Percentiles rank a stretch among this genome's conserved stretches.
Evolutionary conservation across 2,329 filamentous ascomycete species (phyloP).

Genomic region (Aspergillus sergii): DNA sequence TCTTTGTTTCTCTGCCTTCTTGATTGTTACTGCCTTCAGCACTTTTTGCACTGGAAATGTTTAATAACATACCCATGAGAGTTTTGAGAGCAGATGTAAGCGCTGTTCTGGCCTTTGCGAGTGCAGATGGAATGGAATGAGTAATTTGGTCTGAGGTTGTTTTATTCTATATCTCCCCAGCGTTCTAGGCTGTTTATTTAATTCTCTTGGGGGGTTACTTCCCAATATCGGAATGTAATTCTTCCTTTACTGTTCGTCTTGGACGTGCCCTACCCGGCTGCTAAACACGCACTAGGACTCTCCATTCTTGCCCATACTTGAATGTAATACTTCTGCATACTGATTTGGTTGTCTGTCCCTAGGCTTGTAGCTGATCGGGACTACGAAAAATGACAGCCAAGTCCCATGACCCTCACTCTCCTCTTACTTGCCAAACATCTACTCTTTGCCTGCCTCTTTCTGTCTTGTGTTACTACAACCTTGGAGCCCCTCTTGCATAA

Average conservation of each 20-base stretch:
- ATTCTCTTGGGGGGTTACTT: conserved; percentile 10
- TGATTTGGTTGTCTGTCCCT: background rate
- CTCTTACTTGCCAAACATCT: background rate
- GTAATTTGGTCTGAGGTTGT: conserved; percentile 18
- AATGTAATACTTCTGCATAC: background rate
- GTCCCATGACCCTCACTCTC: background rate
- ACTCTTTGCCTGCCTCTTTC: background rate
- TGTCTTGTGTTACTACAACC: background rate
- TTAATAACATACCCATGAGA: conserved; percentile 31
- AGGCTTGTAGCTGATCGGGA: background rate
- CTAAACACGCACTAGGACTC: background rate
- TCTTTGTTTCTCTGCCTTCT: conserved; percentile 19
- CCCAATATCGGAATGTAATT: conserved; percentile 20
- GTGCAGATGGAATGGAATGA: conserved; percentile 25
- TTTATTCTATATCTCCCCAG: conserved; percentile 13
- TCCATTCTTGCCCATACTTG: background rate
- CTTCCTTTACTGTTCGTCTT: conserved; percentile 4
- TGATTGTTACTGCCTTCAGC: conserved; percentile 23
- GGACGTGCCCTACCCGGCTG: background rate
- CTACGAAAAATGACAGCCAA: background rate
- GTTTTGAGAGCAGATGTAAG: conserved; percentile 27
- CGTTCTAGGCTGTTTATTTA: conserved; percentile 16
- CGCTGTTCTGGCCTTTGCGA: conserved; percentile 16
- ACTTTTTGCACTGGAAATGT: conserved; percentile 26
- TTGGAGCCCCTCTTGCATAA: background rate